phyloP scores from a whole-genome alignment of 73 alveolate species.

The Blepharisma stoltei region DNA sequence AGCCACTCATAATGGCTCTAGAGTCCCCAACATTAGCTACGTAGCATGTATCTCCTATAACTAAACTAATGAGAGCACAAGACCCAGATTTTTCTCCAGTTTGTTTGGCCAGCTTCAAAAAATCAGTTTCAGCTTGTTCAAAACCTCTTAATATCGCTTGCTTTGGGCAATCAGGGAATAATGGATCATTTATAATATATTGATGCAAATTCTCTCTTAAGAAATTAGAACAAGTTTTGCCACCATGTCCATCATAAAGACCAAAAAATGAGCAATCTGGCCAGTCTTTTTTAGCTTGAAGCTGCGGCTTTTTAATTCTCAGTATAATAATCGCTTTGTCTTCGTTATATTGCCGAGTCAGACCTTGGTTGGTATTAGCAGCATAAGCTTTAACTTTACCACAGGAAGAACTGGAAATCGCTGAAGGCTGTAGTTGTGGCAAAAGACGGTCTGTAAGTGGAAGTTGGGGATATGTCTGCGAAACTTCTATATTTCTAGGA shows the following conservation, averaged over 20 bases:
- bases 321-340: conserved; percentile 76
- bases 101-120: conserved; percentile 49
- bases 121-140: conserved; percentile 52
- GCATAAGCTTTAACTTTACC: conserved; percentile 88
- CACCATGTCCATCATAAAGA: conserved; percentile 65
- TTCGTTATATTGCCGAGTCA: conserved; percentile 75
- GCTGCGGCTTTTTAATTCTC: conserved; percentile 58
- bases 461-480: too few relatives aligned
- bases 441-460: too few relatives aligned
- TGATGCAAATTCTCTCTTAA: conserved; percentile 60
- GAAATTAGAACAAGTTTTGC: conserved; percentile 60
- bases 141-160: conserved; percentile 54
- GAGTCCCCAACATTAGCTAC: conserved; percentile 21
- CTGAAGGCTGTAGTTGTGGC: too few relatives aligned
- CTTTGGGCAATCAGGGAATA: conserved; percentile 59
- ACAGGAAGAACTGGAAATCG: conserved; percentile 22
- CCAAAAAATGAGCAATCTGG: conserved; percentile 64
- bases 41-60: conserved; percentile 53
- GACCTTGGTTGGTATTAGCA: conserved; percentile 94
- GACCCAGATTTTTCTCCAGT: conserved; percentile 70
- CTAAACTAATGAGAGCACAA: conserved; percentile 70
- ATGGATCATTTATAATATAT: conserved; percentile 40
- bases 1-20: not conserved
- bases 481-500: too few relatives aligned
- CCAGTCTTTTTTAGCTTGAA: conserved; percentile 47